Evolutionary conservation across 106 monocot species (phyloP).

Genomic region (Hemerocallis citrina): DNA sequence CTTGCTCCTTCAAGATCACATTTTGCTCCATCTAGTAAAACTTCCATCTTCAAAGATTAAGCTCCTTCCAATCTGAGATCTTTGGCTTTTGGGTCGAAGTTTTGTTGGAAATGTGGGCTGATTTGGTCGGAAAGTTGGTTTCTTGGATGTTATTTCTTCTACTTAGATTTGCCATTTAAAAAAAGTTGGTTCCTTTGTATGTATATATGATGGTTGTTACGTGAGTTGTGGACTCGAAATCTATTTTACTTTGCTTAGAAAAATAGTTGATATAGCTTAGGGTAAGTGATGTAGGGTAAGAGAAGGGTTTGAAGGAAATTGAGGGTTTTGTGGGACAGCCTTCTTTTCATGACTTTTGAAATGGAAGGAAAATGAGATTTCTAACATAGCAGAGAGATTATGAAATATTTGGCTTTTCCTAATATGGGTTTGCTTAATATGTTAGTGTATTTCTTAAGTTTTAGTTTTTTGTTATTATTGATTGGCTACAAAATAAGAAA

Average conservation of each 20-base stretch:
- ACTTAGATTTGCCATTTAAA: background rate
- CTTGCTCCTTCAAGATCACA: background rate
- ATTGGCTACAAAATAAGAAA: no score
- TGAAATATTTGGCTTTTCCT: no score
- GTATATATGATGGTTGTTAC: background rate
- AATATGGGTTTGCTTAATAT: no score
- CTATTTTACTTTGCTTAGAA: background rate
- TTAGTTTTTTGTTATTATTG: no score
- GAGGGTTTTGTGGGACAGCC: background rate
- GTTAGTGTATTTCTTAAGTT: no score
- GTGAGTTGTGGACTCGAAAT: background rate
- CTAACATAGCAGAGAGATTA: background rate
- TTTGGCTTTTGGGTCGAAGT: background rate
- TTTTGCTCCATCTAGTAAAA: background rate
- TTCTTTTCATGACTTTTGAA: background rate
- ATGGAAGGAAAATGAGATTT: background rate
- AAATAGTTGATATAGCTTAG: no score
- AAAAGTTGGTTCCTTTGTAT: background rate
- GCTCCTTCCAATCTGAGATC: background rate
- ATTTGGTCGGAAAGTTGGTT: background rate
- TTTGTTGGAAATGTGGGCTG: background rate
- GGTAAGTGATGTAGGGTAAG: background rate
- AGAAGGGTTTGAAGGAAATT: background rate
- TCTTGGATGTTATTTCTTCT: background rate
- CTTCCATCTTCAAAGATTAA: background rate